A percentile compares a stretch with the other conserved stretches of the same genome.
These are phyloP conservation scores for Dendrostoma leiphaemia DNA, from an alignment of 2,329 filamentous ascomycete species.

Conservation along the genomic window DNA sequence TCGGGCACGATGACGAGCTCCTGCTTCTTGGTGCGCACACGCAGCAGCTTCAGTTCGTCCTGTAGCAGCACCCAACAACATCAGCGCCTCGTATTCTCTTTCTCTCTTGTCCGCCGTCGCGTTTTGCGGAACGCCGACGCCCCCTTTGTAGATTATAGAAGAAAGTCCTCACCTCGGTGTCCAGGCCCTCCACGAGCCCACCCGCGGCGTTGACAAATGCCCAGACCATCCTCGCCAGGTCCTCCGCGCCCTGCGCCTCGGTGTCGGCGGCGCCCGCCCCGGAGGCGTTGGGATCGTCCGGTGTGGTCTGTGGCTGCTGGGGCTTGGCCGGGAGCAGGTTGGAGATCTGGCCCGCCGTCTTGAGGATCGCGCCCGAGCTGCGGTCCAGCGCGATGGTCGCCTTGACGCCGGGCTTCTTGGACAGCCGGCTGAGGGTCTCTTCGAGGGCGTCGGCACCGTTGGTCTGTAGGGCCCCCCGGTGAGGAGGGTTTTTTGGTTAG, in stretches of 20 bases:
- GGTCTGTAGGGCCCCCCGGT: constrained; percentile 32
- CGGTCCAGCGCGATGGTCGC: constrained; percentile 75
- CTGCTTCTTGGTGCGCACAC: constrained; percentile 79
- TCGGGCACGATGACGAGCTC: constrained; percentile 84
- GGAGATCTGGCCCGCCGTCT: constrained; percentile 68
- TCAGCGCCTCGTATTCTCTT: constrained; percentile 2
- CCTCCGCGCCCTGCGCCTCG: constrained; percentile 62
- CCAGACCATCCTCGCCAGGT: constrained; percentile 75
- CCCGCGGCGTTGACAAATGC: constrained; percentile 69
- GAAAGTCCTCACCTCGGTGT: constrained; percentile 56
- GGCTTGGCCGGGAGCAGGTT: constrained; percentile 48
- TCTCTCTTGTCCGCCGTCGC: background rate
- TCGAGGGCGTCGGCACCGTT: constrained; percentile 60
- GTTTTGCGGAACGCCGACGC: background rate
- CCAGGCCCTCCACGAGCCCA: constrained; percentile 68
- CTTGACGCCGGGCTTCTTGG: constrained; percentile 76
- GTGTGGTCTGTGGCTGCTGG: constrained; percentile 21
- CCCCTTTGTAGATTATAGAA: background rate
- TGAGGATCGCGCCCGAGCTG: constrained; percentile 69
- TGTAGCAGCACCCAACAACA: constrained; percentile 26
- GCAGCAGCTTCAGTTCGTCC: constrained; percentile 75
- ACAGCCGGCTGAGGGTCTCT: constrained; percentile 65
- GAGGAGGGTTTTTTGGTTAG: no score
- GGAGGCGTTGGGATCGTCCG: constrained; percentile 37
- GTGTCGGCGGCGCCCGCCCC: constrained; percentile 38